These are phyloP conservation scores for Alloteropsis angusta DNA, from an alignment of 202 grass and related monocot species.

Conservation along the genomic window DNA sequence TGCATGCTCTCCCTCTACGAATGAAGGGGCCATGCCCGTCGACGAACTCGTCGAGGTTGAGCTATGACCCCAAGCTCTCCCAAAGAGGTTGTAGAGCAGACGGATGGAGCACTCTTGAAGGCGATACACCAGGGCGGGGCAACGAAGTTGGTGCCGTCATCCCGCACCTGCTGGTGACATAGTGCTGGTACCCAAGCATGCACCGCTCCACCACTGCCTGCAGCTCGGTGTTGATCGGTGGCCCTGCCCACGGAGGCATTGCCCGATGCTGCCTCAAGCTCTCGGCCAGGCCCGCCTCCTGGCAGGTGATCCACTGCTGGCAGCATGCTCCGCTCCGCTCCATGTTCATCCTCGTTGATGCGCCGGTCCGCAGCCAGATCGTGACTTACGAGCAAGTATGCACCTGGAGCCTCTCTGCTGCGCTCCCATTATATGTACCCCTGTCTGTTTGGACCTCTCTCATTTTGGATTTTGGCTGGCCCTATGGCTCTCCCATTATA, in stretches of 20 bases:
- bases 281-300: constrained; percentile 39
- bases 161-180: constrained; percentile 17
- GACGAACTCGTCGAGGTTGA: constrained; percentile 41
- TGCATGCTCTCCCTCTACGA: constrained; percentile 13
- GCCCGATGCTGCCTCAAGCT: constrained; percentile 22
- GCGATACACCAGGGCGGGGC: constrained; percentile 63
- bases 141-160: constrained; percentile 49
- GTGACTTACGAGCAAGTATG: background rate
- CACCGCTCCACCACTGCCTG: constrained; percentile 31
- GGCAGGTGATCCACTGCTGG: constrained; percentile 42
- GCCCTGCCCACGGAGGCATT: background rate
- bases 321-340: constrained; percentile 31
- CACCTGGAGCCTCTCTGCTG: background rate
- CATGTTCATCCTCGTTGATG: background rate
- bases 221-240: constrained; percentile 41
- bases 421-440: background rate
- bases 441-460: background rate
- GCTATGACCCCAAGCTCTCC: constrained; percentile 43
- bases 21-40: background rate
- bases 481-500: background rate
- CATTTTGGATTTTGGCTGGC: background rate
- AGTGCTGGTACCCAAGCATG: constrained; percentile 55
- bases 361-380: background rate
- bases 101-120: constrained; percentile 69
- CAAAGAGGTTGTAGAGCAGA: constrained; percentile 58